Conservation (phyloP, 805 yeast species). For the Kodamaea restingae region DNA sequence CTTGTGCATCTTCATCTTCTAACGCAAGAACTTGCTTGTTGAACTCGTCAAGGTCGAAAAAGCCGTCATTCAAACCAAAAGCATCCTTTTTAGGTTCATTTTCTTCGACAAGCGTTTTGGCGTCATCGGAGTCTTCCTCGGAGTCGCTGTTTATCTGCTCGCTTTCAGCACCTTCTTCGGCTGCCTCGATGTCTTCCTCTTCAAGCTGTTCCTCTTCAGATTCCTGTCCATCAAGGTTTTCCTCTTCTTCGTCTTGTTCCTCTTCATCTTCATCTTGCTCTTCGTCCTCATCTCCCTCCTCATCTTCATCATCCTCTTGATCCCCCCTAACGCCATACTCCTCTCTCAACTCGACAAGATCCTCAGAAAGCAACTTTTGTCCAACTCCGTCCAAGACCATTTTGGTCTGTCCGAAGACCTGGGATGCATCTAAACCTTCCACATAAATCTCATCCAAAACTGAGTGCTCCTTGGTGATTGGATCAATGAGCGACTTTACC, state of each 20-base stretch:
- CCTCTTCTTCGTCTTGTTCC: constrained; percentile 16
- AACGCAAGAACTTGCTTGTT: constrained; percentile 67
- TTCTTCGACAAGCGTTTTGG: constrained; percentile 13
- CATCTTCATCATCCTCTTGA: constrained; percentile 16
- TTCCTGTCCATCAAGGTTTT: constrained; percentile 11
- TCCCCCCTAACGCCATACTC: constrained; percentile 15
- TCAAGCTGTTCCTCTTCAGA: constrained; percentile 18
- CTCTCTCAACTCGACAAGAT: constrained; percentile 49
- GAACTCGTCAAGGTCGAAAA: constrained; percentile 82
- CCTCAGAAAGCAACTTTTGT: constrained; percentile 54
- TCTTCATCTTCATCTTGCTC: constrained; percentile 10
- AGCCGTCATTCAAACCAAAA: constrained; percentile 74
- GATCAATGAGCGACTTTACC: constrained; percentile 54
- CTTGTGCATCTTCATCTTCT: constrained; percentile 45
- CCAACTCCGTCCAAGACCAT: constrained; percentile 77
- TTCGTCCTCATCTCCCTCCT: constrained; percentile 15
- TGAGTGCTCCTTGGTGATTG: constrained; percentile 50
- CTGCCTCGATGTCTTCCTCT: constrained; percentile 22
- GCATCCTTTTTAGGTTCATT: constrained; percentile 36
- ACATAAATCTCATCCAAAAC: constrained; percentile 77
- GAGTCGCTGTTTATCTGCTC: constrained; percentile 13
- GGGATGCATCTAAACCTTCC: constrained; percentile 85
- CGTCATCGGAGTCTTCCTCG: constrained; percentile 23
- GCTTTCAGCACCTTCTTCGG: constrained; percentile 13
- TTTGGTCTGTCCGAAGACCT: constrained; percentile 91